Evolutionary conservation across 495 filamentous ascomycete species (phyloP).

Genomic region (Penicillium ucsense): DNA sequence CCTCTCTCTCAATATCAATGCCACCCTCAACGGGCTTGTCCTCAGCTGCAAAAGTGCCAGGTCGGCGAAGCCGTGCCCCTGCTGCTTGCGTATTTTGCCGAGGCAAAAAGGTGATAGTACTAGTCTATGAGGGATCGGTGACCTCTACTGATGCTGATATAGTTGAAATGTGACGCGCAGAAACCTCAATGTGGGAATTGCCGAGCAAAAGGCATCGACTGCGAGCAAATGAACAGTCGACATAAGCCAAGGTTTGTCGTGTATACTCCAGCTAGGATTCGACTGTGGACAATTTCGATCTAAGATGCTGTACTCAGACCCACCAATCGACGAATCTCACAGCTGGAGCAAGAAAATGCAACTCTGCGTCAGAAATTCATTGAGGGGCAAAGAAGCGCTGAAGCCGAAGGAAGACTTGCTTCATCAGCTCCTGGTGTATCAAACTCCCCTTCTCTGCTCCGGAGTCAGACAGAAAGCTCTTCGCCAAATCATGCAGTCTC

Average conservation of each 20-base stretch:
- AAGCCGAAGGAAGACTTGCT: neutral
- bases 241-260: conserved; percentile 15
- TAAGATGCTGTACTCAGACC: conserved; percentile 4
- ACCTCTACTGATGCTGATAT: too few species aligned
- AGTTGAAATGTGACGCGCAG: conserved; percentile 24
- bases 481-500: neutral
- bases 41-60: conserved; percentile 7
- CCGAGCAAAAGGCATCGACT: conserved; percentile 13
- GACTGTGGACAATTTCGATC: too few species aligned
- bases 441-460: neutral
- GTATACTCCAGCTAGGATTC: too few species aligned
- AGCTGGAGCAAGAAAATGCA: conserved; percentile 21
- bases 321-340: conserved; percentile 18
- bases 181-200: conserved; percentile 19
- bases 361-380: conserved; percentile 9
- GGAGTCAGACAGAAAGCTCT: neutral
- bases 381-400: neutral
- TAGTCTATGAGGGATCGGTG: neutral
- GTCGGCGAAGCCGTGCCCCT: conserved; percentile 14
- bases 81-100: conserved; percentile 22
- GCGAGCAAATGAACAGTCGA: conserved; percentile 7
- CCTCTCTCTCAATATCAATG: neutral
- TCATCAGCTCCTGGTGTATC: neutral
- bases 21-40: neutral
- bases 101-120: conserved; percentile 16